Evolutionary conservation across 371 early-diverging fungal genomes (phyloP).

Genomic region (Pancytospora philotis): DNA sequence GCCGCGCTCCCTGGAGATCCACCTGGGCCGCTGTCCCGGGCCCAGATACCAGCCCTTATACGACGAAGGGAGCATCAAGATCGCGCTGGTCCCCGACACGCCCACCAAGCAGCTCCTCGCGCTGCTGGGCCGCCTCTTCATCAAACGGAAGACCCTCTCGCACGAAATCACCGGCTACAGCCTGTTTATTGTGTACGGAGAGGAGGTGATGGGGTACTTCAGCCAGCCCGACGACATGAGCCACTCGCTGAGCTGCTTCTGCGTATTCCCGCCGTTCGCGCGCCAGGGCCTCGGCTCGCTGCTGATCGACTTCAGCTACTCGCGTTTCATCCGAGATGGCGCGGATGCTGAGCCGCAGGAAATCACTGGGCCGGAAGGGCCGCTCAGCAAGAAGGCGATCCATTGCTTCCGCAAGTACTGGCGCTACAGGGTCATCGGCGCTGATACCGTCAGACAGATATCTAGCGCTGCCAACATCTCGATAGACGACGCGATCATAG

Average conservation of each 20-base stretch:
- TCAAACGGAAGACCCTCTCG: conserved; percentile 55
- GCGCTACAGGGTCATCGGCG: conserved; percentile 40
- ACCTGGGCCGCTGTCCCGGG: conserved; percentile 9
- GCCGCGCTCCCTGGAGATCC: not conserved
- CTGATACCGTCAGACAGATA: conserved; percentile 30
- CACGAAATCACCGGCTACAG: conserved; percentile 54
- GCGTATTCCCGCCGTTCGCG: conserved; percentile 51
- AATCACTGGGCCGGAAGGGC: conserved; percentile 56
- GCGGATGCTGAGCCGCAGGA: not conserved
- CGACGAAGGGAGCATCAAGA: conserved; percentile 10
- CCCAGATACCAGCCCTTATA: not conserved
- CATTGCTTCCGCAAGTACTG: conserved; percentile 51
- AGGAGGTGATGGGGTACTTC: conserved; percentile 54
- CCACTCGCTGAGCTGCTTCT: conserved; percentile 56
- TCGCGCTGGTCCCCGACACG: too few species aligned
- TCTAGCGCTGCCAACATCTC: conserved; percentile 38
- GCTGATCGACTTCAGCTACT: conserved; percentile 53
- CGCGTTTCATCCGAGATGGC: not conserved
- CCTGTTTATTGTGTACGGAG: conserved; percentile 45
- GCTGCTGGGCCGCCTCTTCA: conserved; percentile 48
- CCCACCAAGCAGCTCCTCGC: conserved; percentile 14
- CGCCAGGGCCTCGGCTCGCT: conserved; percentile 50
- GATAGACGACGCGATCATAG: conserved; percentile 41
- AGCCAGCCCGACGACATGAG: conserved; percentile 30
- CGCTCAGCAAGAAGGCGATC: conserved; percentile 46